Conservation (phyloP, 2,329 filamentous ascomycete genomes). For the Monosporascus sp. region DNA sequence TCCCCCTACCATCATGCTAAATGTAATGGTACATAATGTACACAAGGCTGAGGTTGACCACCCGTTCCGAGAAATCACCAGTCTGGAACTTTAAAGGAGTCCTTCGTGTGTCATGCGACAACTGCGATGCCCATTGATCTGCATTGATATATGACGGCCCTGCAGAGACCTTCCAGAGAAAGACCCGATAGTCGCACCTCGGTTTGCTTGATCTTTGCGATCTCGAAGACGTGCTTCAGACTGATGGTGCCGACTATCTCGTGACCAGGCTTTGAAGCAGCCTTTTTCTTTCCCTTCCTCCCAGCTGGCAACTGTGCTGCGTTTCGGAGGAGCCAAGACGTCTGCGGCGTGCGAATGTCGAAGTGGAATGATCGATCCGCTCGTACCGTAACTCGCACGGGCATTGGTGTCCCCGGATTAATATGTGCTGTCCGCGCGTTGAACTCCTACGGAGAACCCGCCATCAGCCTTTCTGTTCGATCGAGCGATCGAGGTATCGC, state of each 20-base stretch:
- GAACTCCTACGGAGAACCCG: constrained; percentile 66
- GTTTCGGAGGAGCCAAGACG: constrained; percentile 80
- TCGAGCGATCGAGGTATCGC: neutral
- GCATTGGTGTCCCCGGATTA: constrained; percentile 75
- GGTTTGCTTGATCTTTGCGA: constrained; percentile 89
- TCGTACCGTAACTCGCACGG: constrained; percentile 84
- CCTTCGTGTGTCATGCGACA: constrained; percentile 44
- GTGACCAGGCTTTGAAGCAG: constrained; percentile 68
- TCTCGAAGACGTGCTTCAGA: constrained; percentile 95
- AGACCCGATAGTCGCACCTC: constrained; percentile 71
- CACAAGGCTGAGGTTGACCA: neutral
- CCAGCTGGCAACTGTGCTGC: constrained; percentile 68
- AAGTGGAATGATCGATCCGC: constrained; percentile 92
- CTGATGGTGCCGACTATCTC: constrained; percentile 81
- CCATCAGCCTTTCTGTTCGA: constrained; percentile 2
- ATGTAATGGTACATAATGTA: neutral
- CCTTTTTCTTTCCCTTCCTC: constrained; percentile 74
- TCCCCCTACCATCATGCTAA: neutral
- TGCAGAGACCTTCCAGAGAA: constrained; percentile 66
- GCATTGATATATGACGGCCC: constrained; percentile 68
- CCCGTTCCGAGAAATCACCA: neutral
- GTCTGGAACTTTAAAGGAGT: neutral
- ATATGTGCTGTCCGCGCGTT: constrained; percentile 91
- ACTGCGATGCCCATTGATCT: constrained; percentile 72
- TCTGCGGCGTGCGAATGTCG: constrained; percentile 90